A percentile compares a stretch with the other conserved stretches of the same genome.
Conservation (phyloP, 345 rosid species). For the Draba incana region DNA sequence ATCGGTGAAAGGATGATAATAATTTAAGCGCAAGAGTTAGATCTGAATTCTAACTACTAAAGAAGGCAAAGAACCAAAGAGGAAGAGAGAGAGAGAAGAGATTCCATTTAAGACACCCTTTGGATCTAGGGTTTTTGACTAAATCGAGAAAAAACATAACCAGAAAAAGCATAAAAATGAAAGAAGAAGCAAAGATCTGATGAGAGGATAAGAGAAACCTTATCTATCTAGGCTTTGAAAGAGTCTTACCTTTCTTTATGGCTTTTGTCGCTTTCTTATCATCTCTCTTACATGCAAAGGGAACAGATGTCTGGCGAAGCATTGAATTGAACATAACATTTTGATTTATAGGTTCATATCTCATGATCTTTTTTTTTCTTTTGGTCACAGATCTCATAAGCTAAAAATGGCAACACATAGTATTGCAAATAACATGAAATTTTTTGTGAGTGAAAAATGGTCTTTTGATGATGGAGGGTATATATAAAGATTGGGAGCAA, state of each 20-base stretch:
- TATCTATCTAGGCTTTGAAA: constrained; percentile 10
- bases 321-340: constrained; percentile 38
- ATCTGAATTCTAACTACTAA: constrained; percentile 14
- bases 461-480: constrained; percentile 5
- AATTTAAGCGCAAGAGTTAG: constrained; percentile 1
- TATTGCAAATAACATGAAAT: constrained; percentile 18
- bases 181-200: constrained; percentile 33
- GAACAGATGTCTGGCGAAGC: constrained; percentile 39
- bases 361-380: not conserved
- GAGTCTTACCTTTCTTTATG: constrained; percentile 41
- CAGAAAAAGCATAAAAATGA: not conserved
- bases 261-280: constrained; percentile 34
- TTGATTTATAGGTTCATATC: constrained; percentile 24
- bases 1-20: not conserved
- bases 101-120: constrained; percentile 20
- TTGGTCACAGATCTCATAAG: not conserved
- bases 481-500: constrained; percentile 21
- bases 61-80: constrained; percentile 19
- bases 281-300: constrained; percentile 40
- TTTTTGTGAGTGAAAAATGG: constrained; percentile 25
- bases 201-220: constrained; percentile 41
- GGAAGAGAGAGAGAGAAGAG: not conserved
- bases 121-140: constrained; percentile 40
- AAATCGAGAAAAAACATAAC: constrained; percentile 30
- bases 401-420: constrained; percentile 34